Percentiles rank a stretch among this genome's conserved stretches.
phyloP scores from a whole-genome alignment of 2,329 filamentous ascomycete species.

The Scedosporium dehoogii region DNA sequence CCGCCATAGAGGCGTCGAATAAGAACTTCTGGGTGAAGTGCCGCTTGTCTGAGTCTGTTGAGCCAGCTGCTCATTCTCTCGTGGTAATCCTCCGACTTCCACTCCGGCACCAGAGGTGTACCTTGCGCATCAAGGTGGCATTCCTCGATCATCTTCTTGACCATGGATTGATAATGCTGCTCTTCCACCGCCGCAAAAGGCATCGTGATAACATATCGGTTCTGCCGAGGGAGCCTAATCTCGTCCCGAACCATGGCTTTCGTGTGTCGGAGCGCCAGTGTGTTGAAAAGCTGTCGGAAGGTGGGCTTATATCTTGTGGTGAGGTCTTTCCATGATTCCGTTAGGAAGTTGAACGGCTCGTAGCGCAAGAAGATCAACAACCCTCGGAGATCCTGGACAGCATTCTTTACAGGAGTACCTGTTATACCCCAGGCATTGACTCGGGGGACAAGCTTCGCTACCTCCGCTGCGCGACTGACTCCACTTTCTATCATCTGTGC shows the following conservation, averaged over 20 bases:
- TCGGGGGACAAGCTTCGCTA: slow-evolving; percentile 72
- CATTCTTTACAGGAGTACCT: slow-evolving; percentile 77
- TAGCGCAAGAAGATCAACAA: slow-evolving; percentile 72
- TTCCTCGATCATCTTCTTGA: slow-evolving; percentile 62
- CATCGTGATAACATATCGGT: slow-evolving; percentile 76
- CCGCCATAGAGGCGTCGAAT: slow-evolving; percentile 52
- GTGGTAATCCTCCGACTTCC: slow-evolving; percentile 53
- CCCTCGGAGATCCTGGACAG: slow-evolving; percentile 68
- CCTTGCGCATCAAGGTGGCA: slow-evolving; percentile 59
- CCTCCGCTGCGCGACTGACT: slow-evolving; percentile 69
- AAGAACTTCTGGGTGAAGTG: slow-evolving; percentile 76
- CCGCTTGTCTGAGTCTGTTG: slow-evolving; percentile 67
- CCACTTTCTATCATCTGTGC: slow-evolving; percentile 92
- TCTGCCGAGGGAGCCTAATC: slow-evolving; percentile 69
- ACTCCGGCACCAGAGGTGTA: slow-evolving; percentile 47
- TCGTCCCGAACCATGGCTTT: slow-evolving; percentile 75
- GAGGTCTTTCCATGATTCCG: slow-evolving; percentile 58
- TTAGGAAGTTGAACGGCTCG: slow-evolving; percentile 60
- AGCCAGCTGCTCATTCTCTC: slow-evolving; percentile 75
- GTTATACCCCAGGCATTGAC: slow-evolving; percentile 87
- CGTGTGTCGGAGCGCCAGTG: slow-evolving; percentile 72
- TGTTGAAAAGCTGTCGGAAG: slow-evolving; percentile 60
- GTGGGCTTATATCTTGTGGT: slow-evolving; percentile 48
- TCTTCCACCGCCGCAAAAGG: slow-evolving; percentile 88
- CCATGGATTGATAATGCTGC: slow-evolving; percentile 72